Conservation (phyloP, 257 asterid species). For the Hygrophila difformis region DNA sequence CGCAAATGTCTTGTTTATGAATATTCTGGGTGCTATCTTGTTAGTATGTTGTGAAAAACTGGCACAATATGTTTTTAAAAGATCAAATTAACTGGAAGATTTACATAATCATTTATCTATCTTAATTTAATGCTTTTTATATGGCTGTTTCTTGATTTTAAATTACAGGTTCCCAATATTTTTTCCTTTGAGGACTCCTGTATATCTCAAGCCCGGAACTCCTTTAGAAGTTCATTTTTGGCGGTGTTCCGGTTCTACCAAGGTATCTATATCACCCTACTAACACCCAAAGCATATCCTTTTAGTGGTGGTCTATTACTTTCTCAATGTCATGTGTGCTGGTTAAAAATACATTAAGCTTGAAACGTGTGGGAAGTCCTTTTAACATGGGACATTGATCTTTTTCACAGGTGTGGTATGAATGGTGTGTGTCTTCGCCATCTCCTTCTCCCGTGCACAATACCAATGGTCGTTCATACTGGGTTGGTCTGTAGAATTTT, state of each 20-base stretch:
- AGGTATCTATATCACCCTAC: conserved; percentile 43
- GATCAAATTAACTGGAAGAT: no score
- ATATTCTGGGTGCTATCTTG: not conserved
- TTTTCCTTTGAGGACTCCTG: conserved; percentile 82
- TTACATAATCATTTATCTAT: no score
- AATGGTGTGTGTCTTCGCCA: conserved; percentile 84
- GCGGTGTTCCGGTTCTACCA: conserved; percentile 89
- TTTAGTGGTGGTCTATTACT: not conserved
- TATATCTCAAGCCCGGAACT: conserved; percentile 44
- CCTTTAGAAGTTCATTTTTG: conserved; percentile 79
- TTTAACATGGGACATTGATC: not conserved
- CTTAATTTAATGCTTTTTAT: no score
- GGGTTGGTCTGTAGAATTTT: conserved; percentile 69
- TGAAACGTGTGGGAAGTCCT: not conserved
- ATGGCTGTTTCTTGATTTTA: not conserved
- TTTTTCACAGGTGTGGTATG: conserved; percentile 90
- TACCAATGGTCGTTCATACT: conserved; percentile 84
- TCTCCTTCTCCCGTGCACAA: conserved; percentile 71
- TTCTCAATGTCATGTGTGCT: not conserved
- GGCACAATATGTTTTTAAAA: no score
- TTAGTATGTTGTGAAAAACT: no score
- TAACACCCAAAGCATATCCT: no score
- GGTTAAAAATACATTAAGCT: not conserved
- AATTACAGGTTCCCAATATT: conserved; percentile 86
- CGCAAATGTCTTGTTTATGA: not conserved